A percentile compares a stretch with the other conserved stretches of the same genome.
These are phyloP conservation scores for Populus deltoides DNA, from an alignment of 345 rosid genomes.

Conservation along the genomic window DNA sequence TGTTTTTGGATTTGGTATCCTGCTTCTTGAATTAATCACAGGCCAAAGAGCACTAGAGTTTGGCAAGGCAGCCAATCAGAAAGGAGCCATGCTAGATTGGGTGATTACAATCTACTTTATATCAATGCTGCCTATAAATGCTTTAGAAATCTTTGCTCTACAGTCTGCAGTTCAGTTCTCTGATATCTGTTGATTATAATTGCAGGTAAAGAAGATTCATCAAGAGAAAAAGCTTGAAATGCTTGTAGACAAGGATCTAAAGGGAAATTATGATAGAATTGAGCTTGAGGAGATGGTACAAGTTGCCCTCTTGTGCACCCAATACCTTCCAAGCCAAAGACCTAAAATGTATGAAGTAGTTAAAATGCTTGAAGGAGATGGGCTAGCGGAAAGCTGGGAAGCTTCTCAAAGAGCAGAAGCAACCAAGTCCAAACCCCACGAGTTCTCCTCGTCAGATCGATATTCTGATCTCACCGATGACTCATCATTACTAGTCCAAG, in stretches of 20 bases:
- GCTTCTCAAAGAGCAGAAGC: constrained; percentile 82
- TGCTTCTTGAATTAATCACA: constrained; percentile 85
- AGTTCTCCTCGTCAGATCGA: constrained; percentile 81
- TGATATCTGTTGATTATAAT: not conserved
- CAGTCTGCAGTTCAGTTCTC: not conserved
- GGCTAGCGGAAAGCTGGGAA: constrained; percentile 97
- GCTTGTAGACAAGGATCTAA: constrained; percentile 84
- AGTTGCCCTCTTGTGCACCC: constrained; percentile 89
- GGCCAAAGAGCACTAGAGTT: constrained; percentile 94
- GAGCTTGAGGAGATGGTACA: constrained; percentile 95
- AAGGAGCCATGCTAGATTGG: constrained; percentile 97
- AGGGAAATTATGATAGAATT: constrained; percentile 69
- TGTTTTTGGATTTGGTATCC: constrained; percentile 93
- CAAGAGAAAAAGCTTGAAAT: constrained; percentile 85
- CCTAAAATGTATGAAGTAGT: constrained; percentile 98
- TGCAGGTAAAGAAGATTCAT: constrained; percentile 82
- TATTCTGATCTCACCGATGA: constrained; percentile 96
- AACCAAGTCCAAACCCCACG: constrained; percentile 56
- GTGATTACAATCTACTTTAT: constrained; percentile 32
- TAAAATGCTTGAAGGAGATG: constrained; percentile 98
- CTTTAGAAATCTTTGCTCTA: not conserved
- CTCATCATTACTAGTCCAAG: constrained; percentile 85
- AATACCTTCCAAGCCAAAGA: constrained; percentile 79
- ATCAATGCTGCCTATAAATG: not conserved
- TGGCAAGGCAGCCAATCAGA: constrained; percentile 88